Conservation (phyloP, 1,284 basidiomycete genomes). For the Spongispora temasekensis region DNA sequence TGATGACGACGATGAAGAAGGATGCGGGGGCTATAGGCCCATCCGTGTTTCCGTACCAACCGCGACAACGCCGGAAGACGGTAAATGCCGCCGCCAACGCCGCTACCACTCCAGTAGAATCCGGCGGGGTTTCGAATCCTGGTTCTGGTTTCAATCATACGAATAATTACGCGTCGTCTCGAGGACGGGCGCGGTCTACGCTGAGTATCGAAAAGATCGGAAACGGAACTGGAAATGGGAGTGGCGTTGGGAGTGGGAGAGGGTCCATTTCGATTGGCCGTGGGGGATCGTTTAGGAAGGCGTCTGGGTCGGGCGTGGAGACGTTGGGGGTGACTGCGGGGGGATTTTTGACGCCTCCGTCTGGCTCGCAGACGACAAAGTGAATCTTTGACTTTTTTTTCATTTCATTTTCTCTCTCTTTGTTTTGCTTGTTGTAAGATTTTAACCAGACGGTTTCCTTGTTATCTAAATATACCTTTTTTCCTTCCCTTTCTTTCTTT, state of each 20-base stretch:
- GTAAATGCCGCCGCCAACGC: constrained; percentile 23
- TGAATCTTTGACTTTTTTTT: too few species aligned
- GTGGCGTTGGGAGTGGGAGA: constrained; percentile 40
- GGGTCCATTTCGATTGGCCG: constrained; percentile 66
- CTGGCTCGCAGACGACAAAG: too few species aligned
- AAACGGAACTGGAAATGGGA: constrained; percentile 13
- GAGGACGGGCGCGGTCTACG: constrained; percentile 53
- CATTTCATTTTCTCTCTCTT: too few species aligned
- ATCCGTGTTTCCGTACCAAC: constrained; percentile 36
- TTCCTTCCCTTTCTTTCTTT: too few species aligned
- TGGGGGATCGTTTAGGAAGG: constrained; percentile 63
- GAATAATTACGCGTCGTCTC: constrained; percentile 17
- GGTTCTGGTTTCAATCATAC: constrained; percentile 20
- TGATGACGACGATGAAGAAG: too few species aligned
- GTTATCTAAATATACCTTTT: too few species aligned
- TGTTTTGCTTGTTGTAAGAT: too few species aligned
- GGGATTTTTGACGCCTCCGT: constrained; percentile 71
- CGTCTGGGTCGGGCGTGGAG: constrained; percentile 66
- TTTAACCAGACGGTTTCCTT: too few species aligned
- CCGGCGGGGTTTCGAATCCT: too few species aligned
- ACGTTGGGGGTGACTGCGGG: constrained; percentile 68
- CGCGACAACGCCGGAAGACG: constrained; percentile 40
- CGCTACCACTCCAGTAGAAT: too few species aligned
- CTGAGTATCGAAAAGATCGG: constrained; percentile 55
- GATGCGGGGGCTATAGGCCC: too few species aligned